Evolutionary conservation across 768 basidiomycete genomes (phyloP), one percentile per base, ranked within the genome.

Genomic region (Trametes meyenii): DNA sequence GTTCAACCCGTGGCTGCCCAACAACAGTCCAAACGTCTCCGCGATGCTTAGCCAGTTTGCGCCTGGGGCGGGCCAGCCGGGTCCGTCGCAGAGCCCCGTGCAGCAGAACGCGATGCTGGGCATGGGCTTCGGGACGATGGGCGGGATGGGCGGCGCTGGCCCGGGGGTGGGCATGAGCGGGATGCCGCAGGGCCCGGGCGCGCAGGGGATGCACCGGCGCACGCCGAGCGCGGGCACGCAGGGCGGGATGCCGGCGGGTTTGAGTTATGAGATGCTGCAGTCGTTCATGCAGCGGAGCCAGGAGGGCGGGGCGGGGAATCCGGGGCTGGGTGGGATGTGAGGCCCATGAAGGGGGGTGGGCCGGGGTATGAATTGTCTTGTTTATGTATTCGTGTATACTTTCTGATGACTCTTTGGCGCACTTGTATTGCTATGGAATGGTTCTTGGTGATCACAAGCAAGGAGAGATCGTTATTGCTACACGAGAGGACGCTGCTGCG

Each of bases 241-340:
- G 36, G 59, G 49, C 26, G 55, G 58, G 4, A 48, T 64, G 60
- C 52, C 53, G 58, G 66, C 71, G 19, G 69, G 68, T 1, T 68
- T 79, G 54, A 78, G 74, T 65, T 70, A 64, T 11, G 78, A 79
- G 63, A 77, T 81, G 76, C 29, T 81, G 66, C 79, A 79, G 69
- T 80, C 79, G 23, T 80, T 80, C 62, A 79, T 80, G 74, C 77
- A 78, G 52, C 72, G 78, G 17, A 77, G 55, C 56, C 73, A 66
- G 35, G 76, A 77, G 3, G 74, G 74, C 60, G 64, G 70, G 38
- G 46, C 53, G 11, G 63, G 58, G 17, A 56, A 55, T n/a, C 50
- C 56, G n/a, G 52, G 65, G n/a, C 23, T 68, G 52, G 67, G 63
- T 4, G 62, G 62, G 45, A 63, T 63, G 62, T 48, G 43, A 14